These are phyloP conservation scores for Sclerotinia minor DNA, from an alignment of 2,329 filamentous ascomycete species.

Conservation along the genomic window DNA sequence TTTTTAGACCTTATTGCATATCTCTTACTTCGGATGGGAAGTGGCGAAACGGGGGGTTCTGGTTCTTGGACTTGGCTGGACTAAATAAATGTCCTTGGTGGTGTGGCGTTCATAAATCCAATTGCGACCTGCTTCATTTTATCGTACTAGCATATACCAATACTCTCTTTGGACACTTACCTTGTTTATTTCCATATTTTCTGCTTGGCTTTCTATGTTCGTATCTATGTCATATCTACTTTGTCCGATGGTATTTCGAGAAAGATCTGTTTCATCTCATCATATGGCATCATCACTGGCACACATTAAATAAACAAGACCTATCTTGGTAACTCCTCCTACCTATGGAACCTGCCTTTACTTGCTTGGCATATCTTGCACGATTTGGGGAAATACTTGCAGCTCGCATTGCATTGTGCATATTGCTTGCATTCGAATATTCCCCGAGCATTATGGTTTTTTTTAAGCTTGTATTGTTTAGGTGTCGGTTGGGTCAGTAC, in stretches of 20 bases:
- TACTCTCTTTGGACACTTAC: slow-evolving; percentile 8
- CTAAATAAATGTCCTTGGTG: slow-evolving; percentile 15
- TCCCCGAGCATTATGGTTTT: not conserved
- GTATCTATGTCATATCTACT: slow-evolving; percentile 15
- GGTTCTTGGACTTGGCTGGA: slow-evolving; percentile 9
- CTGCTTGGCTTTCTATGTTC: slow-evolving; percentile 8
- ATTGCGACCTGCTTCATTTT: slow-evolving; percentile 13
- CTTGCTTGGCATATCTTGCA: slow-evolving; percentile 21
- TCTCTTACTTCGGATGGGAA: slow-evolving; percentile 4
- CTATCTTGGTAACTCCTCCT: not conserved
- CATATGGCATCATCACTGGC: slow-evolving; percentile 17
- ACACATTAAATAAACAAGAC: slow-evolving; percentile 12
- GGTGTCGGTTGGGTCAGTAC: not conserved
- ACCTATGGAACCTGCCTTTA: slow-evolving; percentile 6
- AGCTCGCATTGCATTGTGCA: slow-evolving; percentile 12
- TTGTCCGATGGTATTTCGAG: slow-evolving; percentile 5
- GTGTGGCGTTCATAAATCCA: slow-evolving; percentile 16
- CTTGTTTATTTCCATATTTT: slow-evolving; percentile 16
- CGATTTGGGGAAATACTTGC: slow-evolving; percentile 12
- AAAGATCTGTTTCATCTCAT: slow-evolving; percentile 16
- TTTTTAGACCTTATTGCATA: slow-evolving; percentile 15
- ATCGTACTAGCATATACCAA: slow-evolving; percentile 25
- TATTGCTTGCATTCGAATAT: slow-evolving; percentile 20
- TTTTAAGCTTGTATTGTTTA: not conserved
- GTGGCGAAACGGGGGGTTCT: slow-evolving; percentile 13